phyloP scores from a whole-genome alignment of 1,284 basidiomycete species.

The Cutaneotrichosporon dermatis region DNA sequence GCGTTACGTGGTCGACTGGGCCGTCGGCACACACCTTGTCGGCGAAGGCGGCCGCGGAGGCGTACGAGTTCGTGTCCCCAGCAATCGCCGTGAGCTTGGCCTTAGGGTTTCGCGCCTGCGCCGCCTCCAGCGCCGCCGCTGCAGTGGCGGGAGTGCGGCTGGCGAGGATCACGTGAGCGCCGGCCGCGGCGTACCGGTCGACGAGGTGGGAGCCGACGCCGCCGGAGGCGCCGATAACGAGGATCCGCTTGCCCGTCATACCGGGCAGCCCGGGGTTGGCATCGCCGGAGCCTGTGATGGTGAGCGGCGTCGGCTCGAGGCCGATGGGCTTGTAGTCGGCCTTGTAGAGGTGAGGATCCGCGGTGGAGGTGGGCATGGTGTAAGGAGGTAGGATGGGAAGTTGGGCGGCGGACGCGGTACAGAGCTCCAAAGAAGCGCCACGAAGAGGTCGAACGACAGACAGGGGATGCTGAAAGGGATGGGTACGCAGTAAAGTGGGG shows the following conservation, averaged over 20 bases:
- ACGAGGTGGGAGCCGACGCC: neutral
- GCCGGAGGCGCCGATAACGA: conserved; percentile 1
- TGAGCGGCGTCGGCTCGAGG: neutral
- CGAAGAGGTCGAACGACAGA: too few relatives aligned
- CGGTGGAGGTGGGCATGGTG: too few relatives aligned
- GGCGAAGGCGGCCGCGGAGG: neutral
- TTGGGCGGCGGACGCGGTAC: too few relatives aligned
- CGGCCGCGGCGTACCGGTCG: neutral
- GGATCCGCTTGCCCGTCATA: neutral
- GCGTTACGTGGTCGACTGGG: neutral
- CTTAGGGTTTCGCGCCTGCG: neutral
- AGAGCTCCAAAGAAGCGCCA: too few relatives aligned
- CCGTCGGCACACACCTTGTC: neutral
- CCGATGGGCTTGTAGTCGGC: neutral
- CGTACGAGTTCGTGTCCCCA: neutral
- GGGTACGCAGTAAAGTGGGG: too few relatives aligned
- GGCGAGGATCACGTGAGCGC: neutral
- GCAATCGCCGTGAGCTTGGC: neutral
- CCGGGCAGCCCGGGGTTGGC: neutral
- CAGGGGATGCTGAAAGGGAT: too few relatives aligned
- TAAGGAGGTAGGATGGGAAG: too few relatives aligned
- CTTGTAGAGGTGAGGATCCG: too few relatives aligned
- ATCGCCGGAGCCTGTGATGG: neutral
- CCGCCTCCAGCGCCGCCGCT: neutral
- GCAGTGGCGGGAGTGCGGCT: neutral